Percentiles rank a stretch among this genome's conserved stretches.
phyloP scores from a whole-genome alignment of 768 basidiomycete genomes.

The Pisolithus microcarpus region DNA sequence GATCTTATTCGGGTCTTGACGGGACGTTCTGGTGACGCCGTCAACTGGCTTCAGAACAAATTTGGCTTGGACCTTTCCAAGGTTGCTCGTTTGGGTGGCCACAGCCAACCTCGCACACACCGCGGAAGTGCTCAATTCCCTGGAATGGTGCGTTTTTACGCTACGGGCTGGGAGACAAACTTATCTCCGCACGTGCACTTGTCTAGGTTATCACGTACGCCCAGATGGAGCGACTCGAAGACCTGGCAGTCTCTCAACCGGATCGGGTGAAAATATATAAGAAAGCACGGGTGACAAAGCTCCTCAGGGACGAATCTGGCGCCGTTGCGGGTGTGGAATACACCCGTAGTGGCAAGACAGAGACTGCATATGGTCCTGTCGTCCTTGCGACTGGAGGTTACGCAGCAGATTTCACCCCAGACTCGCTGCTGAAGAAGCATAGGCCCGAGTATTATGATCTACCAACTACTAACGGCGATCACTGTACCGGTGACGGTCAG shows the following conservation, averaged over 20 bases:
- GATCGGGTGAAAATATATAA: constrained; percentile 87
- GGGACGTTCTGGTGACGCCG: constrained; percentile 90
- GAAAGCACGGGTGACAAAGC: constrained; percentile 81
- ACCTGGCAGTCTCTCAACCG: constrained; percentile 74
- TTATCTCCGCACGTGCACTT: constrained; percentile 8
- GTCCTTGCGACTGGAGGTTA: constrained; percentile 96
- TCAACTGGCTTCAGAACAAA: constrained; percentile 91
- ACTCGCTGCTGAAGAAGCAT: constrained; percentile 87
- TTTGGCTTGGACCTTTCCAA: constrained; percentile 91
- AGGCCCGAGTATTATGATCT: constrained; percentile 89
- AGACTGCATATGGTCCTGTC: constrained; percentile 82
- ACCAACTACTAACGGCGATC: constrained; percentile 96
- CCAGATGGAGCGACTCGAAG: constrained; percentile 91
- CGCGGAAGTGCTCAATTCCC: constrained; percentile 93
- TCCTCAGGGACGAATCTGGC: constrained; percentile 77
- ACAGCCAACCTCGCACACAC: constrained; percentile 90
- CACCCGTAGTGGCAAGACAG: constrained; percentile 63
- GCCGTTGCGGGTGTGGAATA: constrained; percentile 86
- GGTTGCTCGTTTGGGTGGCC: constrained; percentile 95
- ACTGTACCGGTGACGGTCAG: constrained; percentile 93
- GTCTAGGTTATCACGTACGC: constrained; percentile 87
- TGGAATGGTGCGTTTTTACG: constrained; percentile 63
- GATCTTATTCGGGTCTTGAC: constrained; percentile 94
- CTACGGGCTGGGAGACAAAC: not conserved
- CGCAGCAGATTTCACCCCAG: constrained; percentile 89